Base-by-base conservation (phyloP, 805 yeast genomes). In the Candida lessepsii region DNA sequence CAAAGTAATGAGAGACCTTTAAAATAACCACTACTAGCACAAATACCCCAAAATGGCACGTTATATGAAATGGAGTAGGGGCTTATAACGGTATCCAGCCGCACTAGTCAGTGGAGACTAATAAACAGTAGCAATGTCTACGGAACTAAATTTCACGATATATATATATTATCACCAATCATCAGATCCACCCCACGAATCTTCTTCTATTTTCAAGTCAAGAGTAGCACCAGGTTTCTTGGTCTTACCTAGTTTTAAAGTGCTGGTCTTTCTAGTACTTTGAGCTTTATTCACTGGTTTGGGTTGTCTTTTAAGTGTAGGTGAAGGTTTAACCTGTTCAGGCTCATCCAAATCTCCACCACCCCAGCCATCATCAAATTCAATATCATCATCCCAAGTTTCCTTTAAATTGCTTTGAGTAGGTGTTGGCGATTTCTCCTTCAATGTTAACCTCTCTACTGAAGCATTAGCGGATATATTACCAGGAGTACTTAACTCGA, bases 331-430 rank as follows among this genome's bases (percentile, higher is more conserved):
- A 5, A 19, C 14, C 11, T 13, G 19, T 17, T 24, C n/a, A n/a
- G 33, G 41, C 10, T 46, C 35, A 21, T 40, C 46, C 3, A 27
- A 31, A 4, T 30, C 35, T 9, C 34, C 44, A n/a, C 34, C 23
- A 19, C 41, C 56, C 62, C 60, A 56, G 13, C 52, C 56, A 37
- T 50, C 60, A 28, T 64, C 71, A 63, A 68, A 60, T n/a, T 56
- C 52, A 37, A 58, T 62, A 20, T 53, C 60, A 3, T 56, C 63
- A 10, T 23, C 20, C 30, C 26, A 15, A 20, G 4, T 13, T 11
- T 19, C 25, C 26, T 17, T 25, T 14, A 27, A 37, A 32, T 21
- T 37, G 21, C 23, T 16, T 27, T 8, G 27, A 24, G 13, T 10
- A 8, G 29, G 29, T 26, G 29, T 7, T n/a, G 33, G 33, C 5